Base-by-base conservation (phyloP, 371 early-diverging fungal species). In the Rhizopus stolonifer region DNA sequence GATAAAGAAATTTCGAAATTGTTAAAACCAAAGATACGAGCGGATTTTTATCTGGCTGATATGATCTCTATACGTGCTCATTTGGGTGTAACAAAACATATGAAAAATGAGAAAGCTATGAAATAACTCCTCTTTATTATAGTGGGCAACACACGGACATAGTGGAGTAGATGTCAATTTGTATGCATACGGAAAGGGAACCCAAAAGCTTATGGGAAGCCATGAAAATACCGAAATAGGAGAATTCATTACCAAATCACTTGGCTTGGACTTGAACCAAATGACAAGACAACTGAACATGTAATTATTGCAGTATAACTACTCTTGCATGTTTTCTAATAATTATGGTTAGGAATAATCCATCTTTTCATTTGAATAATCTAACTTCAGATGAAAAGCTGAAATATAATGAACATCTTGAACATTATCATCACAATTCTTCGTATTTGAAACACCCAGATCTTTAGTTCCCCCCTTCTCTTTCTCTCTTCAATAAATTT, bases 81-180 rank as follows among this genome's bases (percentile, higher is more conserved):
- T 34, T 43, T 91, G 33, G 90, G 91, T 49, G 82, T 82, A 79
- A n/a, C n/a, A n/a, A n/a, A n/a, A n/a, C n/a, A n/a, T n/a, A n/a
- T n/a, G n/a, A n/a, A 64, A 62, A 46, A 42, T 4, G 33, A 11
- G 21, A 4, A 38, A 33, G 17, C 11, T 17, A 21, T 47, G 11
- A 54, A 46, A 24, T 52, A 3, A 22, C 18, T 13, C 33, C 5
- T 15, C 21, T 2, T 6, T 25, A 14, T 46, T 18, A n/a, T 43
- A 88, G 54, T 98, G 94, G 94, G 77, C 90, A 4, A 94, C 94
- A 0, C 88, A 90, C 61, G 95, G 96, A 0, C 97, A 96, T 54
- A 89, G 95, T 17, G 95, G 89, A 3, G 91, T 94, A 6, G 96
- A 96, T 74, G 98, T 97, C 0, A 96, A 94, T 52, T 65, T 95